Base-by-base conservation (phyloP, 805 yeast species). In the Saccharomyces paradoxus region DNA sequence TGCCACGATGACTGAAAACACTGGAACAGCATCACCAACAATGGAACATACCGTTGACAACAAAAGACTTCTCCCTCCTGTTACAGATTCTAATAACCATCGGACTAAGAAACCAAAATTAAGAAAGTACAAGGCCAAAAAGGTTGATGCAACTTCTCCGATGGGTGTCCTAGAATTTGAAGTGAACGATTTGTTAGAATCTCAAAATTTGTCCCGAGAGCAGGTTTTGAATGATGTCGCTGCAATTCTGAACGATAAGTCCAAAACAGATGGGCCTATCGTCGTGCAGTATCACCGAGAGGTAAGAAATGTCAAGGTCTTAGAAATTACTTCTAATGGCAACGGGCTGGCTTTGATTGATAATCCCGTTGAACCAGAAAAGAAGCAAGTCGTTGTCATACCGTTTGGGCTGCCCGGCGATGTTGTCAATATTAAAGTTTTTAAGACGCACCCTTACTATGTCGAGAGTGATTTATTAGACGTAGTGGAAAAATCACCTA, bases 401-500 rank as follows among this genome's bases (percentile, higher is more conserved):
- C 99, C 99, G 22, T 94, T 87, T 73, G 86, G 89, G 3, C 73
- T 88, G 32, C 96, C 96, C 1, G 97, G 96, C 1, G 99, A 94
- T 66, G 64, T 77, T 1, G 92, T 84, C 9, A 74, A 75, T 22
- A 77, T 89, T 54, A 82, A 81, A 60, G 82, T 92, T 0, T 87
- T 84, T 74, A 88, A 86, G 68, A 83, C 95, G 0, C 89, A 88
- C 64, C 87, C 89, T 37, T 72, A 71, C 46, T 86, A 82, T 68
- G 87, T 81, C 50, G 95, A 88, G 63, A 76, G 87, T 10, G 97
- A 92, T 66, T 71, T 91, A 51, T 65, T 88, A 22, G 70, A 76
- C 41, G 79, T 89, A 4, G 62, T 73, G 2, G 53, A 71, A 57
- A 62, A 74, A 1, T 76, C 86, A 58, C 3, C 66, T 60, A 49